Evolutionary conservation across 2,329 filamentous ascomycete genomes (phyloP).

Genomic region (Microcyclospora pomicola): DNA sequence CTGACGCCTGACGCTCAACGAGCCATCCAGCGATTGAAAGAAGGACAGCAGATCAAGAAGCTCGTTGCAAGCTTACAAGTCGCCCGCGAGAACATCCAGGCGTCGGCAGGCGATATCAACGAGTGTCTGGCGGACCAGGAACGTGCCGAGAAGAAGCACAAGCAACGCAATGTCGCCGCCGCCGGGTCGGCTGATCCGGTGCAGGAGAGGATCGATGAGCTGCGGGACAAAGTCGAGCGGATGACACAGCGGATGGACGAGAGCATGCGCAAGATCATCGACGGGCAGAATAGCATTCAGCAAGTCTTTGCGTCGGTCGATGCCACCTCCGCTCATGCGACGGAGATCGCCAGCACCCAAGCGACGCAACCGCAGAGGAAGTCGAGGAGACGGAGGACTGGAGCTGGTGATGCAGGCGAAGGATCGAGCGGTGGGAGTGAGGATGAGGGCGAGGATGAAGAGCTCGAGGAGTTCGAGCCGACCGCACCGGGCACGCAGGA

Average conservation of each 20-base stretch:
- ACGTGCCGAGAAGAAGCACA: conserved; percentile 20
- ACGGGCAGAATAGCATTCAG: conserved; percentile 37
- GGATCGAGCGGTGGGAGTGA: conserved; percentile 1
- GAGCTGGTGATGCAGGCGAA: conserved; percentile 7
- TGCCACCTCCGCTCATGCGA: conserved; percentile 27
- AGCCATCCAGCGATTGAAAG: conserved; percentile 32
- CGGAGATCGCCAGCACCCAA: conserved; percentile 23
- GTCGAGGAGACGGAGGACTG: conserved; percentile 16
- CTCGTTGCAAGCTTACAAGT: conserved; percentile 36
- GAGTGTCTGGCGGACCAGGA: conserved; percentile 34
- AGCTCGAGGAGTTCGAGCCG: conserved; percentile 26
- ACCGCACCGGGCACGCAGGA: conserved; percentile 26
- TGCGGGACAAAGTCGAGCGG: conserved; percentile 32
- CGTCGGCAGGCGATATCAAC: conserved; percentile 40
- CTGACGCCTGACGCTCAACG: conserved; percentile 35
- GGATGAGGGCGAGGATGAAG: conserved; percentile 23
- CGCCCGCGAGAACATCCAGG: conserved; percentile 34
- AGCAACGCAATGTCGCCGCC: conserved; percentile 5
- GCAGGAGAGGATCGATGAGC: conserved; percentile 19
- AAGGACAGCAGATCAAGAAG: conserved; percentile 27
- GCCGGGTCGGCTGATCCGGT: not conserved
- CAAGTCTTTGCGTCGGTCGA: conserved; percentile 31
- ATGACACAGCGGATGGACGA: conserved; percentile 44
- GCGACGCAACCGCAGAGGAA: conserved; percentile 18
- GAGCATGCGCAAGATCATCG: conserved; percentile 43